Conservation (phyloP, 495 filamentous ascomycete genomes). For the Neurospora sp. region DNA sequence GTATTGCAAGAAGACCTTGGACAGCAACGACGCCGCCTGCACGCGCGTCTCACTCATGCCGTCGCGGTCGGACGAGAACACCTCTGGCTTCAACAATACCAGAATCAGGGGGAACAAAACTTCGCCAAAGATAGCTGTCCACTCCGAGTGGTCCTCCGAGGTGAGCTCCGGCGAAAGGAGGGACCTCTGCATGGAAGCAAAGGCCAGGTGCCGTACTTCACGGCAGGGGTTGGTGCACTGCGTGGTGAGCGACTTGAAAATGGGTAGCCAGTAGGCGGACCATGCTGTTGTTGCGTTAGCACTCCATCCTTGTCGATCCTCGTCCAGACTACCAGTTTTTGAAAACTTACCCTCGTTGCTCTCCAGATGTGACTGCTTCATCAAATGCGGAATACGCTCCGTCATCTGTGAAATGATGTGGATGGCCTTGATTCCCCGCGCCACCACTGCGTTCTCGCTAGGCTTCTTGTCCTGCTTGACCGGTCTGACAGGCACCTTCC, state of each 20-base stretch:
- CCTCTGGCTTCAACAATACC: slow-evolving; percentile 84
- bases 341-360: slow-evolving; percentile 59
- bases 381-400: slow-evolving; percentile 67
- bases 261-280: slow-evolving; percentile 96
- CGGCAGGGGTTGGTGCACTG: slow-evolving; percentile 95
- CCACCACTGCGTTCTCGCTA: slow-evolving; percentile 63
- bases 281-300: slow-evolving; percentile 53
- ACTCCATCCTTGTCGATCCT: neutral
- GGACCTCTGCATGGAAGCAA: slow-evolving; percentile 76
- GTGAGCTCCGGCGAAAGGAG: slow-evolving; percentile 71
- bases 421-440: slow-evolving; percentile 70
- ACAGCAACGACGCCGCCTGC: slow-evolving; percentile 80
- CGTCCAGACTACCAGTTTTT: neutral
- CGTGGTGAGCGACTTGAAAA: slow-evolving; percentile 74
- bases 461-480: slow-evolving; percentile 34
- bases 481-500: slow-evolving; percentile 28
- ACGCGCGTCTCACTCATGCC: slow-evolving; percentile 96
- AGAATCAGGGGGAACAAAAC: slow-evolving; percentile 92
- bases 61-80: slow-evolving; percentile 81
- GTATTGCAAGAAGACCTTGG: slow-evolving; percentile 93
- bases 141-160: slow-evolving; percentile 71
- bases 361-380: slow-evolving; percentile 88
- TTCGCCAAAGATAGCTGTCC: slow-evolving; percentile 89
- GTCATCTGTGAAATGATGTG: slow-evolving; percentile 72
- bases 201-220: slow-evolving; percentile 79